Conservation (phyloP, 225 moss, liverwort and hornwort genomes). For the Polytrichum commune region DNA sequence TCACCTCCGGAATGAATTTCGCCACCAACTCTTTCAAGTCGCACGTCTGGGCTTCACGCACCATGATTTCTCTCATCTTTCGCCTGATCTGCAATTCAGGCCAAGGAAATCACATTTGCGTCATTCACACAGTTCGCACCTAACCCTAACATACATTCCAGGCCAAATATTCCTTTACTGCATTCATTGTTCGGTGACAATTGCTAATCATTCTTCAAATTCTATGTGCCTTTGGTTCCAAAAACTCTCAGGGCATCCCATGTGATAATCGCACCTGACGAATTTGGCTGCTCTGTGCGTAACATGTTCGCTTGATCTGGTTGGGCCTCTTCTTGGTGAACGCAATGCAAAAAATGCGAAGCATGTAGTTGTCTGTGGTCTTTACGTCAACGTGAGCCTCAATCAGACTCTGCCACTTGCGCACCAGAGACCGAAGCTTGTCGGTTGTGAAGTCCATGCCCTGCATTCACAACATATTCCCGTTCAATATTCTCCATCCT, state of each 20-base stretch:
- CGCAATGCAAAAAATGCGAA: slow-evolving; percentile 57
- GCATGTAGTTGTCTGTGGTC: slow-evolving; percentile 55
- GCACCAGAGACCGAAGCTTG: slow-evolving; percentile 59
- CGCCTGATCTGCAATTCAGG: slow-evolving; percentile 28
- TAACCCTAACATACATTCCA: too few relatives aligned
- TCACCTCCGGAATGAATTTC: slow-evolving; percentile 57
- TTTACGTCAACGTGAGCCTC: slow-evolving; percentile 63
- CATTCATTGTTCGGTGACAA: too few relatives aligned
- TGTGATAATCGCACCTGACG: slow-evolving; percentile 30
- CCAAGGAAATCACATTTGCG: too few relatives aligned
- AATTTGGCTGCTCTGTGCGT: slow-evolving; percentile 54
- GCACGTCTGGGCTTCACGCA: slow-evolving; percentile 38
- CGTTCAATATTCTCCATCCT: neutral
- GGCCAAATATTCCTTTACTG: neutral
- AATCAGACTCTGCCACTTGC: slow-evolving; percentile 68
- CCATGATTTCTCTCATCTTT: slow-evolving; percentile 50
- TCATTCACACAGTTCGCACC: too few relatives aligned
- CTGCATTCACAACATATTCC: slow-evolving; percentile 1
- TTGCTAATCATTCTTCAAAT: neutral
- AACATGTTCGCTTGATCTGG: slow-evolving; percentile 60
- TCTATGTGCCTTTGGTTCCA: neutral
- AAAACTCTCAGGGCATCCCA: neutral
- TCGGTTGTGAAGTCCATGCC: slow-evolving; percentile 70
- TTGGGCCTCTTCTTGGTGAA: slow-evolving; percentile 67
- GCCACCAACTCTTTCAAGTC: slow-evolving; percentile 60